Conservation (phyloP, 805 yeast species). For the Candida nanaspora region DNA sequence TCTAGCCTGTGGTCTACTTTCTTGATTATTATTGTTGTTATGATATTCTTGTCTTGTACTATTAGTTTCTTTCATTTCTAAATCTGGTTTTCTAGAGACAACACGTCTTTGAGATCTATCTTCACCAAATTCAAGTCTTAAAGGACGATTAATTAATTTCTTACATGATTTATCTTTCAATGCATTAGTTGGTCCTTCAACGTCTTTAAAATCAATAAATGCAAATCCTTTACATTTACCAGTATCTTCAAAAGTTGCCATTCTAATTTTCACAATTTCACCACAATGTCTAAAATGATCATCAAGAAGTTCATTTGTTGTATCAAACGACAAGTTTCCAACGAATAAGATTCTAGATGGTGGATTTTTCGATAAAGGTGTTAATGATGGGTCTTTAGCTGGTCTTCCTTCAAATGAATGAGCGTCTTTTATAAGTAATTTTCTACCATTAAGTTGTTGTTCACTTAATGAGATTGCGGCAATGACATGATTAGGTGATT, state of each 20-base stretch:
- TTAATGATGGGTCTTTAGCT: constrained; percentile 33
- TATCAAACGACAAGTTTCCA: constrained; percentile 89
- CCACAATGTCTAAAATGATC: constrained; percentile 91
- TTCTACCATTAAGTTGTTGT: constrained; percentile 71
- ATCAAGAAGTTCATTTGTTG: constrained; percentile 70
- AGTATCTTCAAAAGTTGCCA: constrained; percentile 96
- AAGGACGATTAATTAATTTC: constrained; percentile 61
- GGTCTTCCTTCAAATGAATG: constrained; percentile 87
- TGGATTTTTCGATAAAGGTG: constrained; percentile 58
- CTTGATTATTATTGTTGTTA: too few species aligned
- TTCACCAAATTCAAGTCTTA: constrained; percentile 90
- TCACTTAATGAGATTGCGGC: constrained; percentile 67
- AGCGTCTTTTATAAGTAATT: constrained; percentile 75
- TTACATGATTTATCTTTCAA: constrained; percentile 63
- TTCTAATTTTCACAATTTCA: constrained; percentile 72
- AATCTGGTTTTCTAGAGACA: constrained; percentile 3
- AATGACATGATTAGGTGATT: constrained; percentile 48
- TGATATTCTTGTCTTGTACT: too few species aligned
- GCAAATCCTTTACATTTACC: constrained; percentile 98
- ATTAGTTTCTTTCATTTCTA: not conserved
- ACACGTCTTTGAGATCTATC: constrained; percentile 58
- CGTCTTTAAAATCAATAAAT: constrained; percentile 77
- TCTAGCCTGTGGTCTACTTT: constrained; percentile 11
- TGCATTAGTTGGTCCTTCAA: constrained; percentile 78
- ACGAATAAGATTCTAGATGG: constrained; percentile 87